These are phyloP conservation scores for Dovyalis caffra DNA, from an alignment of 345 rosid genomes.

Conservation along the genomic window DNA sequence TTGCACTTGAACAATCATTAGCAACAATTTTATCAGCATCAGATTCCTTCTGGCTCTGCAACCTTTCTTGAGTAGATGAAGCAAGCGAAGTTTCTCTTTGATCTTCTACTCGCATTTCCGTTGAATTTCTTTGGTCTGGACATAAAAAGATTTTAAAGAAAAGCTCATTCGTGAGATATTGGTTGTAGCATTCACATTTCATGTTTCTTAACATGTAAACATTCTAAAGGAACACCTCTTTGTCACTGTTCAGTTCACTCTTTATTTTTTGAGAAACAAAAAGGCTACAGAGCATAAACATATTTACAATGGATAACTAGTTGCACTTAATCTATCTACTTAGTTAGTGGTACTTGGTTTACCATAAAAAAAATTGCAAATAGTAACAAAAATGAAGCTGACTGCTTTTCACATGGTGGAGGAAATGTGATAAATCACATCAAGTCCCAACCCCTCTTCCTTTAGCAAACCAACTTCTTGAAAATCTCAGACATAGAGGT, in stretches of 20 bases:
- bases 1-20: constrained; percentile 55
- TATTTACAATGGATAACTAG: neutral
- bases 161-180: neutral
- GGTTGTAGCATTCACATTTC: neutral
- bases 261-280: neutral
- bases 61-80: constrained; percentile 53
- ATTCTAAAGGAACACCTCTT: neutral
- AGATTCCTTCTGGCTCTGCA: constrained; percentile 44
- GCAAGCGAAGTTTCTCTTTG: constrained; percentile 49
- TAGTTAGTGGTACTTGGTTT: neutral
- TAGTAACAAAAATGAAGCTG: neutral
- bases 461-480: neutral
- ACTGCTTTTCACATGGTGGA: neutral
- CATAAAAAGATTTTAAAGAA: constrained; percentile 4
- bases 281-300: neutral
- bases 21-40: constrained; percentile 44
- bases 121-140: constrained; percentile 53
- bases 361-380: neutral
- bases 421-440: neutral
- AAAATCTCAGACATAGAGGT: neutral
- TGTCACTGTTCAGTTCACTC: neutral
- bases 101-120: constrained; percentile 49
- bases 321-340: neutral
- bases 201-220: neutral
- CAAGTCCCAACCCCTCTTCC: neutral